Conservation (phyloP, 1,139 yeast genomes). For the Tardiomyces digboiensis region DNA sequence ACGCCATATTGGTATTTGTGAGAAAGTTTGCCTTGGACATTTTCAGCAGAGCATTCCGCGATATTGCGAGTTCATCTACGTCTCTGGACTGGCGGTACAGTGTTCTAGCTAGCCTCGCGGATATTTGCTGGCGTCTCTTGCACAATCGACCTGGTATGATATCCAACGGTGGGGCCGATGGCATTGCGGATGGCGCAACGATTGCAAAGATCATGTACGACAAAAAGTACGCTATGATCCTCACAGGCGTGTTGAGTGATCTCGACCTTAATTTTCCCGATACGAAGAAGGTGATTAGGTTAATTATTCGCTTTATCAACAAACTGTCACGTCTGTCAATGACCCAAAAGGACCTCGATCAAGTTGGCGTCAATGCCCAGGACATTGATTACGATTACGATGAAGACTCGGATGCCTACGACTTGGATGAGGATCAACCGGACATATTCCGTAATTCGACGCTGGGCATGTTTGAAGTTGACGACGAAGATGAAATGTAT, state of each 20-base stretch:
- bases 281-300: conserved; percentile 46
- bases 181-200: conserved; percentile 47
- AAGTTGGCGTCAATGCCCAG: conserved; percentile 6
- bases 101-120: conserved; percentile 48
- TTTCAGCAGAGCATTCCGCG: conserved; percentile 52
- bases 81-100: conserved; percentile 36
- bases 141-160: conserved; percentile 18
- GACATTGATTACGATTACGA: conserved; percentile 10
- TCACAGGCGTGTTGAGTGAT: conserved; percentile 50
- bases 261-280: conserved; percentile 67
- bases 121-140: conserved; percentile 30
- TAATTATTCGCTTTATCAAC: conserved; percentile 51
- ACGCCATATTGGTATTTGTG: conserved; percentile 61
- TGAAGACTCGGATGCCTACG: conserved; percentile 27
- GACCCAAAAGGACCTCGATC: conserved; percentile 36
- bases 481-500: conserved; percentile 39
- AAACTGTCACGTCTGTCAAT: conserved; percentile 42
- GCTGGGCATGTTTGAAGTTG: conserved; percentile 88
- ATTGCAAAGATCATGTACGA: conserved; percentile 60
- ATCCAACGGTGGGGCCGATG: conserved; percentile 18
- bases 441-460: conserved; percentile 84
- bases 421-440: conserved; percentile 46
- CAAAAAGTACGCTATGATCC: conserved; percentile 47
- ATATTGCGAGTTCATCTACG: conserved; percentile 37
- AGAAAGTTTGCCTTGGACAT: conserved; percentile 69